Percentiles rank a stretch among this genome's conserved stretches.
Conservation (phyloP, 805 yeast genomes). For the Barnettozyma sp. region DNA sequence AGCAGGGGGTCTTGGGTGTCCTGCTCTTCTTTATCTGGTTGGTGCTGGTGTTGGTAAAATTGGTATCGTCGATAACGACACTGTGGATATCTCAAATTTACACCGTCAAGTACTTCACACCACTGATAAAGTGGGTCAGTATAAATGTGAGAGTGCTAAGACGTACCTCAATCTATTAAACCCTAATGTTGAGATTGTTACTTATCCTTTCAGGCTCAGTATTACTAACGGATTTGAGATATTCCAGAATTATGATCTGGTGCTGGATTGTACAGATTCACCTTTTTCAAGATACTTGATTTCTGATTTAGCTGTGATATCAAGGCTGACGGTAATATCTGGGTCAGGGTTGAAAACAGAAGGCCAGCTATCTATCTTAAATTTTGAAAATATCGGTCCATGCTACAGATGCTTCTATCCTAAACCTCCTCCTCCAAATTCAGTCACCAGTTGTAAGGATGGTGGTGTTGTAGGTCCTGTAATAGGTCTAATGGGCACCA, state of each 20-base stretch:
- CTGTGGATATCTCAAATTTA: conserved; percentile 76
- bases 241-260: conserved; percentile 58
- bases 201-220: conserved; percentile 46
- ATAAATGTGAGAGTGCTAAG: conserved; percentile 77
- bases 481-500: conserved; percentile 84
- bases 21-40: conserved; percentile 74
- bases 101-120: conserved; percentile 87
- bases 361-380: conserved; percentile 79
- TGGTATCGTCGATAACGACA: conserved; percentile 84
- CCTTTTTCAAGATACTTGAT: conserved; percentile 83
- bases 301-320: conserved; percentile 72
- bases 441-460: conserved; percentile 81
- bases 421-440: conserved; percentile 76
- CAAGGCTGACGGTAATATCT: conserved; percentile 69
- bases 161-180: conserved; percentile 47
- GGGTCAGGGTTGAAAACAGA: conserved; percentile 91
- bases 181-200: conserved; percentile 52
- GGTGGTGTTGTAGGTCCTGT: conserved; percentile 95
- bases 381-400: conserved; percentile 65
- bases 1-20: conserved; percentile 96
- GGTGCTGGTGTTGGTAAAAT: conserved; percentile 85
- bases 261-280: conserved; percentile 92
- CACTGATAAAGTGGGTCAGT: conserved; percentile 54
- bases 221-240: conserved; percentile 57
- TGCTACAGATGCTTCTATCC: conserved; percentile 95